Conservation (phyloP, 2,329 filamentous ascomycete genomes). For the Talaromyces islandicus region DNA sequence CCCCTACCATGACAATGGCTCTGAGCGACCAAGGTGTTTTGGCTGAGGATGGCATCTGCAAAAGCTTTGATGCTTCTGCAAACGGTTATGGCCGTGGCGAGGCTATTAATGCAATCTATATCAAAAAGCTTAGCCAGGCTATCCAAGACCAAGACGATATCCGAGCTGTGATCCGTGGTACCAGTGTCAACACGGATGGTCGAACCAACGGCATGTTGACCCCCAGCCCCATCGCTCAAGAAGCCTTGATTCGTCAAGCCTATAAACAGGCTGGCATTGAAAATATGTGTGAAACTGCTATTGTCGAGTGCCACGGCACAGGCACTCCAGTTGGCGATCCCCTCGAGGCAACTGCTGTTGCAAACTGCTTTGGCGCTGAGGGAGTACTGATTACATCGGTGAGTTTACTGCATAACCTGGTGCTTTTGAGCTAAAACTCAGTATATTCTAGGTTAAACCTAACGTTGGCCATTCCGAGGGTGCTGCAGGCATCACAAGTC, state of each 20-base stretch:
- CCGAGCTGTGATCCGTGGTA: constrained; percentile 27
- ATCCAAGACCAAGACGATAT: constrained; percentile 39
- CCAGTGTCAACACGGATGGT: constrained; percentile 27
- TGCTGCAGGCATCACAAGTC: too few species aligned
- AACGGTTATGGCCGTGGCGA: constrained; percentile 49
- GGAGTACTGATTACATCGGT: too few species aligned
- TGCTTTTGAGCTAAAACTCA: too few species aligned
- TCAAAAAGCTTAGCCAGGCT: constrained; percentile 46
- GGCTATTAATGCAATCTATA: constrained; percentile 42
- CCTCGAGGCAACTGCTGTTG: too few species aligned
- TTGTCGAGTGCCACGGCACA: too few species aligned
- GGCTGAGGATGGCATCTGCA: constrained; percentile 40
- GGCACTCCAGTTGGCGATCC: too few species aligned
- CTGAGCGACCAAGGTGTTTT: constrained; percentile 38
- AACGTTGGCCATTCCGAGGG: too few species aligned
- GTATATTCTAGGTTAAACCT: too few species aligned
- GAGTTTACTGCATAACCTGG: too few species aligned
- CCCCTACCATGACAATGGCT: constrained; percentile 24
- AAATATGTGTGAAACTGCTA: too few species aligned
- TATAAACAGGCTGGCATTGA: constrained; percentile 31
- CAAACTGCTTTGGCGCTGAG: too few species aligned
- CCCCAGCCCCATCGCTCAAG: constrained; percentile 28
- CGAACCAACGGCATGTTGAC: constrained; percentile 10
- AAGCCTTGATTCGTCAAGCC: constrained; percentile 27
- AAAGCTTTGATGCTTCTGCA: constrained; percentile 36